A percentile compares a stretch with the other conserved stretches of the same genome.
Conservation (phyloP, 2,329 filamentous ascomycete genomes). For the Xylaria sp. region DNA sequence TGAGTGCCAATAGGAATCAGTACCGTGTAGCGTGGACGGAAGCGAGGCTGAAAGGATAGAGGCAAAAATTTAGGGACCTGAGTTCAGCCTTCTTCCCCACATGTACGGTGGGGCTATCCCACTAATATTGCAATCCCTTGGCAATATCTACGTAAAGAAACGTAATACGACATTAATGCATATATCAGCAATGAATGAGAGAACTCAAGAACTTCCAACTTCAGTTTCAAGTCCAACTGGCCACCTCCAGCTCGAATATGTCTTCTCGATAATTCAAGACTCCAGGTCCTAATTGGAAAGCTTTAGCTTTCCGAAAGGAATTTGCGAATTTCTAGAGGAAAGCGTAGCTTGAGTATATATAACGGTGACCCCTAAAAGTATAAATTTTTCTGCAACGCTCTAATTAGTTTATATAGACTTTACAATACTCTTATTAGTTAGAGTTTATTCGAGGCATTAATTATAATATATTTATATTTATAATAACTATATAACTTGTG, state of each 20-base stretch:
- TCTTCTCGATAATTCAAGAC: background rate
- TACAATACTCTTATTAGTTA: too few relatives aligned
- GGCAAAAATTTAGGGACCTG: conserved; percentile 27
- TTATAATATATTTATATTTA: too few relatives aligned
- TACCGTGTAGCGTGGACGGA: background rate
- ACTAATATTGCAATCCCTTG: background rate
- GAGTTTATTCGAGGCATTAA: too few relatives aligned
- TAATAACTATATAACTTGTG: too few relatives aligned
- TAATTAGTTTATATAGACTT: too few relatives aligned
- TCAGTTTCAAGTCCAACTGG: background rate
- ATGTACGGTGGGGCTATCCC: conserved; percentile 5
- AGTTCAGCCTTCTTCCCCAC: conserved; percentile 31
- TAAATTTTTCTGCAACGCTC: too few relatives aligned
- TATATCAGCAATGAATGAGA: background rate
- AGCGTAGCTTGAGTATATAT: too few relatives aligned
- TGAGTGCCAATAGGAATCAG: background rate
- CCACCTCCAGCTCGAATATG: too few relatives aligned
- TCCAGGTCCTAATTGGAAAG: background rate
- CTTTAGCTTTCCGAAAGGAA: too few relatives aligned
- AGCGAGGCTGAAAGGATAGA: conserved; percentile 33
- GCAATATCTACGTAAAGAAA: background rate
- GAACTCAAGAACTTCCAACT: background rate
- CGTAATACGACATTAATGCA: background rate
- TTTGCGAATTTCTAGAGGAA: too few relatives aligned
- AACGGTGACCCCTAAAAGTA: too few relatives aligned